Base-by-base conservation (phyloP, 352 stramenopile genomes). In the Globisporangium sylvaticum region DNA sequence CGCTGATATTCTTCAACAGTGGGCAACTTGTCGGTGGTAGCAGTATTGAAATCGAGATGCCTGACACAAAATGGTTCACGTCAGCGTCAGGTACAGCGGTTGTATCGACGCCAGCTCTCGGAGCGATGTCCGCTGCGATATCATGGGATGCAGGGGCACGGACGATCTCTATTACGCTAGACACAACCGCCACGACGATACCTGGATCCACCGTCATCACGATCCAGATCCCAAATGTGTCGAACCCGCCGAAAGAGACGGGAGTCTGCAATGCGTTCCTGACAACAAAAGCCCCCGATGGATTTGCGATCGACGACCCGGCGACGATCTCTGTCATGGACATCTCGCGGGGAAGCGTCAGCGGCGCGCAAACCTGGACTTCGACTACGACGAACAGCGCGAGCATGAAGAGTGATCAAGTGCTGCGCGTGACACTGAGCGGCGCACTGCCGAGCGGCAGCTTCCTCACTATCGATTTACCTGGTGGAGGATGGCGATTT, bases 211-310 rank as follows among this genome's bases (percentile, higher is more conserved):
- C 71, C 14, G 27, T 67, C 8, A 60, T 90, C 7, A 69, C 39
- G 1, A 15, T 91, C 6, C 34, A 65, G 4, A 68, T 90, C 27
- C 67, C 67, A 50, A 50, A 67, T 0, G 73, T 90, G 5, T 73
- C 54, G 25, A 91, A 83, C 57, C 81, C 81, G 18, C 83, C 83
- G 2, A 87, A 86, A 55, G 81, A 87, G 48, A 85, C 70, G 1
- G 74, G 70, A 12, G 66, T 79, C 1, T 83, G 80, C 39, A 74
- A 77, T 24, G 80, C 77, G 0, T 72, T 68, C 10, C 14, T 90
- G 18, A 79, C 64, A 10, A 88, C 75, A 7, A 57, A 54, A 66
- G 71, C 72, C 20, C 18, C 58, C 8, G 77, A 89, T 24, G 75
- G 77, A 2, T 57, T 50, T 6, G 65, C 80, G 5, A 80, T 90